Percentiles rank a stretch among this genome's conserved stretches.
Evolutionary conservation across 768 basidiomycete genomes (phyloP).

Genomic region (Mrakia blollopis): DNA sequence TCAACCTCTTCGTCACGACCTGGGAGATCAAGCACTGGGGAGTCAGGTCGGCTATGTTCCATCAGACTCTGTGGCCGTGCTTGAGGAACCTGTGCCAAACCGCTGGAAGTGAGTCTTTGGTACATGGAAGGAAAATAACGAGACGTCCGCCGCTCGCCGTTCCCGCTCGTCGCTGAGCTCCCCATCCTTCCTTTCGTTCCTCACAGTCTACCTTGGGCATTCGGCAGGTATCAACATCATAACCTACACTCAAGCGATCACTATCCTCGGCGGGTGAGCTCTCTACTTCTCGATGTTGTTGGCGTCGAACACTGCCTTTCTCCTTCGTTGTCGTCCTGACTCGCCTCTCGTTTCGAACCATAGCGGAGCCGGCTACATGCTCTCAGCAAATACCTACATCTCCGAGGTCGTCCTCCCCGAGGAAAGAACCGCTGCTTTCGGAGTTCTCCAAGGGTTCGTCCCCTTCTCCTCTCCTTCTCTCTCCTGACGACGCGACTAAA

Average conservation of each 20-base stretch:
- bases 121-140: background rate
- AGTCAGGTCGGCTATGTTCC: constrained; percentile 38
- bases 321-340: too few species aligned
- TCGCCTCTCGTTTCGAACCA: background rate
- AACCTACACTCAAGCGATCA: constrained; percentile 41
- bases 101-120: constrained; percentile 25
- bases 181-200: too few species aligned
- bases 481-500: background rate
- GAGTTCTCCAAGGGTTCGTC: constrained; percentile 36
- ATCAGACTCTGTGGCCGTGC: constrained; percentile 40
- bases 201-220: constrained; percentile 29
- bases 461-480: too few species aligned
- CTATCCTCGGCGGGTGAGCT: constrained; percentile 39
- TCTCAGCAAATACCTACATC: constrained; percentile 41
- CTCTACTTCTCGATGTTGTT: too few species aligned
- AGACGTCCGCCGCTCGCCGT: background rate
- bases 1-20: constrained; percentile 39
- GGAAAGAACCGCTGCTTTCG: constrained; percentile 41
- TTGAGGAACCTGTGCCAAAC: constrained; percentile 41
- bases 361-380: constrained; percentile 41
- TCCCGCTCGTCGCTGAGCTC: too few species aligned
- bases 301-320: too few species aligned
- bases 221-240: constrained; percentile 37
- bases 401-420: constrained; percentile 37
- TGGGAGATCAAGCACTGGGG: constrained; percentile 39